phyloP scores from a whole-genome alignment of 306 rosid genomes.

The Macrotyloma uniflorum region DNA sequence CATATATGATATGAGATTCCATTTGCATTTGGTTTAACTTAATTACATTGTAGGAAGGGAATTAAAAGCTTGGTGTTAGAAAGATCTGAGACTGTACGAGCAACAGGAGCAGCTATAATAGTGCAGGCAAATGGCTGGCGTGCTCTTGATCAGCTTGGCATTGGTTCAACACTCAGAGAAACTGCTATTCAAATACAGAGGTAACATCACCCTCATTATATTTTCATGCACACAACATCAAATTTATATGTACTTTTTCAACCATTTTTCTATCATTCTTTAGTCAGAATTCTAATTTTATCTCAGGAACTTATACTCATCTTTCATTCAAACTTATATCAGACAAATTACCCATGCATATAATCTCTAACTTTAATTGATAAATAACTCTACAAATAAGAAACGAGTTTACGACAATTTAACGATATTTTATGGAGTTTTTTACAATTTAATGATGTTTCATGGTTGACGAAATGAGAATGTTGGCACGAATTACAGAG shows the following conservation, averaged over 20 bases:
- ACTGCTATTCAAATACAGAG: constrained; percentile 47
- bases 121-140: constrained; percentile 64
- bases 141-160: constrained; percentile 61
- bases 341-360: background rate
- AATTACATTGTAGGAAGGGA: constrained; percentile 43
- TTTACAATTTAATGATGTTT: too few relatives aligned
- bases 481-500: too few relatives aligned
- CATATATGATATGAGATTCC: background rate
- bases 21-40: background rate
- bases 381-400: too few relatives aligned
- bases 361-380: too few relatives aligned
- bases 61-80: constrained; percentile 58
- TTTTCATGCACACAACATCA: background rate
- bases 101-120: constrained; percentile 49
- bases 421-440: too few relatives aligned
- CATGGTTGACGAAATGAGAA: too few relatives aligned
- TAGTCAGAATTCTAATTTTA: background rate
- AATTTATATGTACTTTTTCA: background rate
- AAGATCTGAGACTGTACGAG: constrained; percentile 51
- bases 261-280: background rate
- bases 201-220: constrained; percentile 14
- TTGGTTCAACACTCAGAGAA: constrained; percentile 51
- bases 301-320: too few relatives aligned
- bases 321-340: background rate
- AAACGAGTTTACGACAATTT: too few relatives aligned